A percentile compares a stretch with the other conserved stretches of the same genome.
These are phyloP conservation scores for Sphaerulina musiva DNA, from an alignment of 2,329 filamentous ascomycete genomes.

Conservation along the genomic window DNA sequence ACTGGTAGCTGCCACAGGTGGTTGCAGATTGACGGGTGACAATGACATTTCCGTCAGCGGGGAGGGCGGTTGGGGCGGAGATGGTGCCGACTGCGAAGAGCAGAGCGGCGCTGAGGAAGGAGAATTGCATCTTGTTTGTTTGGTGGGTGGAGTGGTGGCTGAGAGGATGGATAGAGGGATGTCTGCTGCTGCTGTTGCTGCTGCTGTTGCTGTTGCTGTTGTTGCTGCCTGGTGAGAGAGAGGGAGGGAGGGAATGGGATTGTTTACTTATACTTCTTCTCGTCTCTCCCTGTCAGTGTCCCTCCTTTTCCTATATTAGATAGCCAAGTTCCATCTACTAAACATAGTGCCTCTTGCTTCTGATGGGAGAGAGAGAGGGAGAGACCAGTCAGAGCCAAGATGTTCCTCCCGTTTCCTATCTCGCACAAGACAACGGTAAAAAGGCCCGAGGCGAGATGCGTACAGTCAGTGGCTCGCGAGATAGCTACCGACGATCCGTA, in stretches of 20 bases:
- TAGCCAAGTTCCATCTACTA: too few relatives aligned
- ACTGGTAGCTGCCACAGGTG: slow-evolving; percentile 50
- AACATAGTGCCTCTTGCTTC: too few relatives aligned
- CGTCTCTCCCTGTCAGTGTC: background rate
- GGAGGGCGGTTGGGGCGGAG: slow-evolving; percentile 12
- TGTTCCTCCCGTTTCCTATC: slow-evolving; percentile 5
- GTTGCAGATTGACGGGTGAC: slow-evolving; percentile 38
- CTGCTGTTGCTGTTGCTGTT: background rate
- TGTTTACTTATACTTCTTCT: slow-evolving; percentile 11
- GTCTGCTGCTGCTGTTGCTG: background rate
- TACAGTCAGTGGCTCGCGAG: background rate
- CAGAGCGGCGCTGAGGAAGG: slow-evolving; percentile 26
- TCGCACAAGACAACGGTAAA: background rate
- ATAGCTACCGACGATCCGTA: slow-evolving; percentile 8
- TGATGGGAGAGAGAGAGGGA: too few relatives aligned
- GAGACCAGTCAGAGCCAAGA: background rate
- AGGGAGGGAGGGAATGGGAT: background rate
- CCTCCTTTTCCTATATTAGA: background rate
- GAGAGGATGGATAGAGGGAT: slow-evolving; percentile 2
- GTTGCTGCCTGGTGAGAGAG: background rate
- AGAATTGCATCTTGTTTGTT: slow-evolving; percentile 25
- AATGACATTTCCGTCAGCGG: slow-evolving; percentile 32
- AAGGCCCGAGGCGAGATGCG: background rate
- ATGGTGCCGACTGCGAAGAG: slow-evolving; percentile 27
- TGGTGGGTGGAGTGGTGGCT: background rate